Conservation (phyloP, 1,284 basidiomycete genomes). For the Meripilus lineatus region DNA sequence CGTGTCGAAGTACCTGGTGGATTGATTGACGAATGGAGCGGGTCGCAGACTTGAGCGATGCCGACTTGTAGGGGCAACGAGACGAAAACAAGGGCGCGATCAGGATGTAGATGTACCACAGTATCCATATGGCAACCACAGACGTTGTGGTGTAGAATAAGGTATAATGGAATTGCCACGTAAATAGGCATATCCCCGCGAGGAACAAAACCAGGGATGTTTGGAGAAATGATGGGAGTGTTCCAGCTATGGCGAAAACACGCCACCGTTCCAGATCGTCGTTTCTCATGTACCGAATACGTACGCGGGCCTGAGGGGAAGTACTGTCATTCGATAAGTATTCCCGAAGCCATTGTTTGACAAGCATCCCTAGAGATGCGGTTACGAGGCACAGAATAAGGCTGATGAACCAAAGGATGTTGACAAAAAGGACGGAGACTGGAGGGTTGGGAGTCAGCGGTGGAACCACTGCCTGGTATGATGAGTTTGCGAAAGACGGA, state of each 20-base stretch:
- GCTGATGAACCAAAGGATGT: constrained; percentile 11
- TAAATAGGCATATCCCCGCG: constrained; percentile 15
- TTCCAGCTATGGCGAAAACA: constrained; percentile 20
- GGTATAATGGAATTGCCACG: constrained; percentile 8
- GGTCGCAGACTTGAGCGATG: too few species aligned
- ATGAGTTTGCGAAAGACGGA: constrained; percentile 8
- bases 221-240: constrained; percentile 26
- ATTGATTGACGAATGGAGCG: too few species aligned
- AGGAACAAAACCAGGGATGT: constrained; percentile 26
- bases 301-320: not conserved
- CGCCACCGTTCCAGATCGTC: constrained; percentile 25
- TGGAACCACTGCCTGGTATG: not conserved
- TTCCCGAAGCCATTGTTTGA: constrained; percentile 13
- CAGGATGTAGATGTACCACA: too few species aligned
- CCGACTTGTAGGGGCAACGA: too few species aligned
- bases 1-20: too few species aligned
- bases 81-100: too few species aligned
- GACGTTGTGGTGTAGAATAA: too few species aligned
- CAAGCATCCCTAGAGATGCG: too few species aligned
- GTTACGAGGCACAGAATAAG: constrained; percentile 14
- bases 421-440: constrained; percentile 9
- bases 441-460: not conserved
- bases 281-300: constrained; percentile 19
- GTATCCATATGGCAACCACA: too few species aligned
- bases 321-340: constrained; percentile 8